Conservation (phyloP, 2,329 filamentous ascomycete genomes). For the Sodiomyces alkalinus region DNA sequence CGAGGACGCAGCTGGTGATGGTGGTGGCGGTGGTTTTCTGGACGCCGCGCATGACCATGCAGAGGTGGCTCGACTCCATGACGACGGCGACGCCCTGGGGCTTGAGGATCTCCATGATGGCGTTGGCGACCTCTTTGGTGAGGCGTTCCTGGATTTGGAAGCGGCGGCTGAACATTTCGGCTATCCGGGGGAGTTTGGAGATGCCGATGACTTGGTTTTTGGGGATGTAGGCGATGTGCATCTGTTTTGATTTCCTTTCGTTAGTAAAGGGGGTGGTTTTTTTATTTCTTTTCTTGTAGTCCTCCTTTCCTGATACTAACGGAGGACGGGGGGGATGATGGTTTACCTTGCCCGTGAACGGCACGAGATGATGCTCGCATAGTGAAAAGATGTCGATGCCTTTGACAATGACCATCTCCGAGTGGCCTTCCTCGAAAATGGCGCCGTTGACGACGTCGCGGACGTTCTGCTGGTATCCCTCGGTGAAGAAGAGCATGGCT, state of each 20-base stretch:
- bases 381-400: constrained; percentile 91
- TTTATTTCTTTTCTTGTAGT: neutral
- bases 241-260: no score
- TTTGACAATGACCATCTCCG: constrained; percentile 95
- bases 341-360: constrained; percentile 80
- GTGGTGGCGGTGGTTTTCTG: constrained; percentile 78
- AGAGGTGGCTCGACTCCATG: constrained; percentile 92
- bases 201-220: constrained; percentile 82
- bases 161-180: constrained; percentile 88
- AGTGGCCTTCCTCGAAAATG: constrained; percentile 91
- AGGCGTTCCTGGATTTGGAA: constrained; percentile 93
- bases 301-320: no score
- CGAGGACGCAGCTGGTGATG: constrained; percentile 94
- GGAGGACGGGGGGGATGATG: no score
- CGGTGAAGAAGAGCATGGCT: constrained; percentile 89
- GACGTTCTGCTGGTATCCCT: constrained; percentile 92
- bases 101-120: constrained; percentile 82
- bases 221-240: constrained; percentile 98
- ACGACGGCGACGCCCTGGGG: constrained; percentile 93
- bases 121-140: constrained; percentile 89
- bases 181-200: constrained; percentile 88
- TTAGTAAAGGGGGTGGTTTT: neutral
- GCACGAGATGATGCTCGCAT: constrained; percentile 95
- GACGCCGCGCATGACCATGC: constrained; percentile 99
- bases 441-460: constrained; percentile 83